Conservation (phyloP, 2,329 filamentous ascomycete genomes). For the Diplodia mutila region DNA sequence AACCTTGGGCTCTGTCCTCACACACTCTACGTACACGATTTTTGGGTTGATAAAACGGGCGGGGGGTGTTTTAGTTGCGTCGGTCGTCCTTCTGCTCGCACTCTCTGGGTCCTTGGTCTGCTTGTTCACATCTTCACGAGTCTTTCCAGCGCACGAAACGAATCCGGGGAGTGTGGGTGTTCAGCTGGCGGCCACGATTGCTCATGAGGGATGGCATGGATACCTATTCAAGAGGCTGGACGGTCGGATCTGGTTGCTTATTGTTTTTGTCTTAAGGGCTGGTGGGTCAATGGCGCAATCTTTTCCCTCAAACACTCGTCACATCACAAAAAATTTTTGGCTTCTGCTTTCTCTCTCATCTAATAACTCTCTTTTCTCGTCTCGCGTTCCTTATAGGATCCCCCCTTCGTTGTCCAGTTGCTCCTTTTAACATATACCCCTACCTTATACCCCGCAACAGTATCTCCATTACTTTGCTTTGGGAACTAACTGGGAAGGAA, state of each 20-base stretch:
- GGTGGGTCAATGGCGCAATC: conserved; percentile 10
- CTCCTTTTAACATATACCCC: conserved; percentile 18
- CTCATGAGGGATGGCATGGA: conserved; percentile 22
- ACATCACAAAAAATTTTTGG: conserved; percentile 14
- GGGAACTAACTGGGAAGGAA: conserved; percentile 12
- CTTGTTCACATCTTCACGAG: conserved; percentile 17
- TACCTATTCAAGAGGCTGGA: conserved; percentile 14
- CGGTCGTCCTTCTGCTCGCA: conserved; percentile 13
- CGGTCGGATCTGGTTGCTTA: conserved; percentile 9
- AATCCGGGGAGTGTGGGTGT: conserved; percentile 14
- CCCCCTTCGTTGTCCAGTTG: conserved; percentile 16
- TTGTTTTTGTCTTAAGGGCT: neutral
- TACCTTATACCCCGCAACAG: conserved; percentile 10
- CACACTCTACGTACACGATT: conserved; percentile 22
- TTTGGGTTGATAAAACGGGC: conserved; percentile 19
- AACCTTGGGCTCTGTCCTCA: conserved; percentile 15
- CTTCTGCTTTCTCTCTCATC: conserved; percentile 7
- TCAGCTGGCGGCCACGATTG: conserved; percentile 17
- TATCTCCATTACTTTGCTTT: conserved; percentile 17
- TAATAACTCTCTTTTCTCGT: conserved; percentile 5
- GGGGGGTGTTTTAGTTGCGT: conserved; percentile 15
- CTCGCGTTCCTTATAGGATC: neutral
- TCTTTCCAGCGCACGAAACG: conserved; percentile 9
- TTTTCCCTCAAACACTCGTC: neutral
- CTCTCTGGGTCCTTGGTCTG: conserved; percentile 18